Evolutionary conservation across 2,329 filamentous ascomycete species (phyloP).

Genomic region (Phaeosphaeriaceae sp.): DNA sequence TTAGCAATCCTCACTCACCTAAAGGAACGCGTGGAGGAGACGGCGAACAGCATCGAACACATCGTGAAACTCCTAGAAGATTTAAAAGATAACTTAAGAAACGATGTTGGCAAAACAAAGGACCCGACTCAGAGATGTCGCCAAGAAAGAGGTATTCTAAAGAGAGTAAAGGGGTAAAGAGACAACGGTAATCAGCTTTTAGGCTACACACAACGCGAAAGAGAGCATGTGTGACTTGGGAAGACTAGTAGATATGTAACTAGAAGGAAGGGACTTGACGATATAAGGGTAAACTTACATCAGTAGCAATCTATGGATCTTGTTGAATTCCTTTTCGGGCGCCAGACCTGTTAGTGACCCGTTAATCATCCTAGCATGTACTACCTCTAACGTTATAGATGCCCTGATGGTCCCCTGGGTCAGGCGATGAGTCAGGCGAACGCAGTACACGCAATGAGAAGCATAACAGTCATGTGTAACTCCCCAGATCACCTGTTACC

Average conservation of each 20-base stretch:
- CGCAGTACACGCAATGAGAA: too few relatives aligned
- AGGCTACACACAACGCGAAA: background rate
- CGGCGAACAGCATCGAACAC: constrained; percentile 1
- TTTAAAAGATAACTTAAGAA: background rate
- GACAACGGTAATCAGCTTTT: background rate
- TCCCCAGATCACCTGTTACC: too few relatives aligned
- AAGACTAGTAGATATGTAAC: background rate
- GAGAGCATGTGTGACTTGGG: background rate
- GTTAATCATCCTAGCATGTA: too few relatives aligned
- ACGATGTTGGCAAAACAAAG: background rate
- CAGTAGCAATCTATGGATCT: too few relatives aligned
- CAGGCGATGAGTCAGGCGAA: too few relatives aligned
- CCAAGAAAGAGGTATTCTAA: constrained; percentile 4
- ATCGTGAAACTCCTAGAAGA: constrained; percentile 1
- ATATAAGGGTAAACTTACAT: background rate
- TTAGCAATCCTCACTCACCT: background rate
- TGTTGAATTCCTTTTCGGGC: too few relatives aligned
- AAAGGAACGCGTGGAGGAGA: constrained; percentile 2
- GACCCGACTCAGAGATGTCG: background rate
- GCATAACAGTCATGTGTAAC: too few relatives aligned
- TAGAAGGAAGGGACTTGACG: background rate
- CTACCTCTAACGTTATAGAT: too few relatives aligned
- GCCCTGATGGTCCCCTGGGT: too few relatives aligned
- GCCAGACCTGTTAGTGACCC: too few relatives aligned
- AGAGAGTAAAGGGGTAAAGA: constrained; percentile 3